phyloP scores from a whole-genome alignment of 768 basidiomycete species.

The Rubroboletus satanas region DNA sequence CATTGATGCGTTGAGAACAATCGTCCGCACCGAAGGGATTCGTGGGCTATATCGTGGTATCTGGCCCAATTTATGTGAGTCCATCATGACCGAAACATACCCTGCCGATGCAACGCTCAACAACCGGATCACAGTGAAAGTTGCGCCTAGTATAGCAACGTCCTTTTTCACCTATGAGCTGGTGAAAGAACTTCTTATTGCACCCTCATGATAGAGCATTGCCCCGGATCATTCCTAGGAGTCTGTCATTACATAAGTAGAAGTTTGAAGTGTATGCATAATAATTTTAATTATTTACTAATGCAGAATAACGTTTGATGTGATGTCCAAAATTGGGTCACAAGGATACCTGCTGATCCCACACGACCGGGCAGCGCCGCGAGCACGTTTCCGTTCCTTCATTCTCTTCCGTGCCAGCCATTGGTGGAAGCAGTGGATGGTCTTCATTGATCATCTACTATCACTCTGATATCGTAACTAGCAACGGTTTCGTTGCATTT shows the following conservation, averaged over 20 bases:
- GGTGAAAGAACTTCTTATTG: constrained; percentile 48
- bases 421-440: constrained; percentile 19
- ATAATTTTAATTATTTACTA: constrained; percentile 3
- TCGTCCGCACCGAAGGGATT: constrained; percentile 70
- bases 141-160: constrained; percentile 86
- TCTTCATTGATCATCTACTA: constrained; percentile 25
- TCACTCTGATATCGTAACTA: constrained; percentile 1
- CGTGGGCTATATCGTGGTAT: constrained; percentile 78
- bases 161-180: constrained; percentile 83
- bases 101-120: constrained; percentile 4
- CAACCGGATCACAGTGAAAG: constrained; percentile 58
- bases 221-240: not conserved
- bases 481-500: constrained; percentile 8
- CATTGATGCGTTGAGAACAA: constrained; percentile 67
- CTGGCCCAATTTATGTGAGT: constrained; percentile 84
- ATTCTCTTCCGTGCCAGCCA: constrained; percentile 4
- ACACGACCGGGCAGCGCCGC: constrained; percentile 18
- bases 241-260: not conserved
- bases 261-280: not conserved
- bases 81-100: constrained; percentile 2
- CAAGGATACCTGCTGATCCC: constrained; percentile 1
- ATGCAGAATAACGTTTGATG: constrained; percentile 7
- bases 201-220: constrained; percentile 12
- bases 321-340: constrained; percentile 8
- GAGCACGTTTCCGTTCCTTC: constrained; percentile 16